Percentiles rank a stretch among this genome's conserved stretches.
Conservation (phyloP, 2,329 filamentous ascomycete species). For the Cordyceps farinosa region DNA sequence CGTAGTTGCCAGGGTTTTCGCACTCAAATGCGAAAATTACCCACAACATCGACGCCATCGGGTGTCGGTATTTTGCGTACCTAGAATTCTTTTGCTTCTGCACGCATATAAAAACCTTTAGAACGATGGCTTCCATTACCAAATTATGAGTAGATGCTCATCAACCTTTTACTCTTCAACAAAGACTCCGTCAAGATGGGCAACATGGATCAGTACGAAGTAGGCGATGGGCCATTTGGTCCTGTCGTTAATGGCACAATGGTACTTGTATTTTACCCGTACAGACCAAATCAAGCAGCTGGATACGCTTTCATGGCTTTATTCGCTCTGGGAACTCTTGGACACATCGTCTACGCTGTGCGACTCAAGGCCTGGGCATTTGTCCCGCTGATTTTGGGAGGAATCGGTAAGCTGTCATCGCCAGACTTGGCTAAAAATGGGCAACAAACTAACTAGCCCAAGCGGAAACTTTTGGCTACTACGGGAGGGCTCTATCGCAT, state of each 20-base stretch:
- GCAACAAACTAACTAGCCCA: too few relatives aligned
- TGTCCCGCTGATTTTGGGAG: constrained; percentile 46
- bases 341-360: constrained; percentile 34
- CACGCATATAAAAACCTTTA: too few relatives aligned
- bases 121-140: too few relatives aligned
- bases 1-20: background rate
- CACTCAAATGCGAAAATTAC: background rate
- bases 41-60: background rate
- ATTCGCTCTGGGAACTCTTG: constrained; percentile 13
- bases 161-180: background rate
- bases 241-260: background rate
- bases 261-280: background rate
- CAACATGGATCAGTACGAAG: constrained; percentile 4
- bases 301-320: background rate
- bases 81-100: background rate
- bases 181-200: background rate
- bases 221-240: background rate
- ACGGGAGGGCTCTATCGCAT: background rate
- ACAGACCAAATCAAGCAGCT: background rate
- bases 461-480: constrained; percentile 1
- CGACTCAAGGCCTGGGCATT: constrained; percentile 45
- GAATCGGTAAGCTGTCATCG: constrained; percentile 35
- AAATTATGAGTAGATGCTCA: too few relatives aligned
- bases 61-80: background rate
- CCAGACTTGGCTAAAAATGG: too few relatives aligned